These are phyloP conservation scores for Colletotrichum salicis DNA, from an alignment of 2,329 filamentous ascomycete genomes.

Conservation along the genomic window DNA sequence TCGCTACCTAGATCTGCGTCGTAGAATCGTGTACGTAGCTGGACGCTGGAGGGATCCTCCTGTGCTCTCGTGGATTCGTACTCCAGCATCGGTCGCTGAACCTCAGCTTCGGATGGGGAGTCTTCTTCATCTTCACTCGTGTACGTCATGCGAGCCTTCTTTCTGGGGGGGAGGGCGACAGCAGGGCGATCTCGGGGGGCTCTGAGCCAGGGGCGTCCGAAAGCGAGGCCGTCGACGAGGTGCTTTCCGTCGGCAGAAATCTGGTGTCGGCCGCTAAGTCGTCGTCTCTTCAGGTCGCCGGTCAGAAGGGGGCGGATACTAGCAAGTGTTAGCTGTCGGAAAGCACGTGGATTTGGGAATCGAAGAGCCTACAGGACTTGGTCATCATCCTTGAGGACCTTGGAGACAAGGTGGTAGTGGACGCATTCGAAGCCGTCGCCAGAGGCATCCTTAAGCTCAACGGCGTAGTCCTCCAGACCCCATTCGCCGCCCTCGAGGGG, in stretches of 20 bases:
- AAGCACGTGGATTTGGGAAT: background rate
- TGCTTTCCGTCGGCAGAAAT: slow-evolving; percentile 83
- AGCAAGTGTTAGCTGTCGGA: slow-evolving; percentile 30
- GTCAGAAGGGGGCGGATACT: slow-evolving; percentile 83
- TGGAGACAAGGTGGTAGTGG: slow-evolving; percentile 80
- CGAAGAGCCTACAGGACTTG: slow-evolving; percentile 73
- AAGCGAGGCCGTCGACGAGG: slow-evolving; percentile 85
- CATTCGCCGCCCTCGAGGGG: slow-evolving; percentile 84
- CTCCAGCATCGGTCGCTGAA: slow-evolving; percentile 40
- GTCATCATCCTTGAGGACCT: slow-evolving; percentile 83
- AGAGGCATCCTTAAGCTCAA: slow-evolving; percentile 71
- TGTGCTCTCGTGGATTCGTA: slow-evolving; percentile 33
- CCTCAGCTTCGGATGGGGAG: slow-evolving; percentile 46
- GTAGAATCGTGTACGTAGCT: slow-evolving; percentile 45
- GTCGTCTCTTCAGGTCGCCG: slow-evolving; percentile 78
- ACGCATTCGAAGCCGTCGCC: slow-evolving; percentile 83
- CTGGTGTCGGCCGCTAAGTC: slow-evolving; percentile 81
- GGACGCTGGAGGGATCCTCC: slow-evolving; percentile 39
- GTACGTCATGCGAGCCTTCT: slow-evolving; percentile 67
- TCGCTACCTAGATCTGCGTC: slow-evolving; percentile 43
- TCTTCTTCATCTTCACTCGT: slow-evolving; percentile 52
- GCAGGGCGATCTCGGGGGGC: slow-evolving; percentile 69
- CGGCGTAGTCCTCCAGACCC: slow-evolving; percentile 90
- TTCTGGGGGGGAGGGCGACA: slow-evolving; percentile 78
- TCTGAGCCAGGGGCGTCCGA: slow-evolving; percentile 78